Percentiles rank a stretch among this genome's conserved stretches.
Evolutionary conservation across 495 filamentous ascomycete genomes (phyloP).

Genomic region (Penicillium roqueforti): DNA sequence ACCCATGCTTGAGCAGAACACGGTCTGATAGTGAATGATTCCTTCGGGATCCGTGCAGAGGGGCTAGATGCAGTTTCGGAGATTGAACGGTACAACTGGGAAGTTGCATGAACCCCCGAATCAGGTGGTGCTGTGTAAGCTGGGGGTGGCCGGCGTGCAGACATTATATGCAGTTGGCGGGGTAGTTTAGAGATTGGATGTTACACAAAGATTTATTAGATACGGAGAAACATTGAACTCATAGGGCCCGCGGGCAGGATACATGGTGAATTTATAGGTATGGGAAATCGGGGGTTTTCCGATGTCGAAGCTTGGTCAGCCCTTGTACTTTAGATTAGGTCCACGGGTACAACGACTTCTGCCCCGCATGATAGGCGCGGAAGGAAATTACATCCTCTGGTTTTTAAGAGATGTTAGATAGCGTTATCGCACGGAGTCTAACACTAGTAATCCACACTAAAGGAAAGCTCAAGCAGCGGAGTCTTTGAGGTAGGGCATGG

Average conservation of each 20-base stretch:
- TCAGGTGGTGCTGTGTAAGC: conserved; percentile 39
- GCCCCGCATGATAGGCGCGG: neutral
- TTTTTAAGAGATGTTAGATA: neutral
- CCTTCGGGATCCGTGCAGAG: conserved; percentile 29
- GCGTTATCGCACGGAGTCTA: neutral
- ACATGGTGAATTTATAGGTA: neutral
- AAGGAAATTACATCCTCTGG: neutral
- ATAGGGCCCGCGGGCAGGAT: neutral
- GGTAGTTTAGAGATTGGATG: neutral
- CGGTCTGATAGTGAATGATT: conserved; percentile 40
- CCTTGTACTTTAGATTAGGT: no score
- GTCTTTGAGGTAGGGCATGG: neutral
- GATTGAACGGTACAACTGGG: conserved; percentile 38
- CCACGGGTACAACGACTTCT: no score
- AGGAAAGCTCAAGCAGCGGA: neutral
- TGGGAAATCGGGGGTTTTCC: neutral
- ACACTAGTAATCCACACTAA: no score
- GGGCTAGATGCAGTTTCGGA: conserved; percentile 33
- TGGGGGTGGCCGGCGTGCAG: conserved; percentile 37
- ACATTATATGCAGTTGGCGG: conserved; percentile 16
- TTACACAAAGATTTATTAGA: neutral
- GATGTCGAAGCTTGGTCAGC: no score
- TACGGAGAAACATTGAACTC: neutral
- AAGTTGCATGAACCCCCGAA: conserved; percentile 36
- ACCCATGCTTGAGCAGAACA: conserved; percentile 62